Conservation (phyloP, 352 stramenopile species). For the Phytophthora cryptogea region DNA sequence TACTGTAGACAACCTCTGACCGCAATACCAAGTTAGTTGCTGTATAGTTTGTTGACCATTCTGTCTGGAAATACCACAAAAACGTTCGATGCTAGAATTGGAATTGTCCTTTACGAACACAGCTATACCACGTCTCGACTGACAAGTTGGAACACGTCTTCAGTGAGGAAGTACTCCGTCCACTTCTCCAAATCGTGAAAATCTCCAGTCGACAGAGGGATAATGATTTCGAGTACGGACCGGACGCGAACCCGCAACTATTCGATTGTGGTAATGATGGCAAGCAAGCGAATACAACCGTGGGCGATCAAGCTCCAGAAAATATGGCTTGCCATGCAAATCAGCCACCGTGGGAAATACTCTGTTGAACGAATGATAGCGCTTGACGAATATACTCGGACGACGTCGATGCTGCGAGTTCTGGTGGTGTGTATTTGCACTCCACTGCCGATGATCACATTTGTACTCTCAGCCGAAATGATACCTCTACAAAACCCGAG, state of each 20-base stretch:
- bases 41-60: neutral
- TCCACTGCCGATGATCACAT: slow-evolving; percentile 8
- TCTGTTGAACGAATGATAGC: slow-evolving; percentile 26
- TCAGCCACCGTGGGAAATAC: slow-evolving; percentile 30
- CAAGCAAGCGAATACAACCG: slow-evolving; percentile 3
- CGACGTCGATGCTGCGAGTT: slow-evolving; percentile 1
- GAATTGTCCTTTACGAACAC: neutral
- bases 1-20: no score
- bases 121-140: neutral
- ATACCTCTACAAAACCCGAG: slow-evolving; percentile 22
- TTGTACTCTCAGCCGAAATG: slow-evolving; percentile 12
- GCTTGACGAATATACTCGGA: slow-evolving; percentile 16
- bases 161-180: neutral
- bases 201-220: neutral
- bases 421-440: slow-evolving; percentile 18
- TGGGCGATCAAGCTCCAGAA: slow-evolving; percentile 9
- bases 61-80: neutral
- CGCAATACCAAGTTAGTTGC: no score
- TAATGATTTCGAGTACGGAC: neutral
- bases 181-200: neutral
- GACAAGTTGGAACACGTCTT: neutral
- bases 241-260: slow-evolving; percentile 6
- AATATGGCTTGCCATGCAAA: slow-evolving; percentile 20
- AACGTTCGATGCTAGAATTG: neutral
- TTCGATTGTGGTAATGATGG: neutral